Evolutionary conservation across 768 basidiomycete genomes (phyloP), one percentile per base, ranked within the genome.

Genomic region (Mycena latifolia): DNA sequence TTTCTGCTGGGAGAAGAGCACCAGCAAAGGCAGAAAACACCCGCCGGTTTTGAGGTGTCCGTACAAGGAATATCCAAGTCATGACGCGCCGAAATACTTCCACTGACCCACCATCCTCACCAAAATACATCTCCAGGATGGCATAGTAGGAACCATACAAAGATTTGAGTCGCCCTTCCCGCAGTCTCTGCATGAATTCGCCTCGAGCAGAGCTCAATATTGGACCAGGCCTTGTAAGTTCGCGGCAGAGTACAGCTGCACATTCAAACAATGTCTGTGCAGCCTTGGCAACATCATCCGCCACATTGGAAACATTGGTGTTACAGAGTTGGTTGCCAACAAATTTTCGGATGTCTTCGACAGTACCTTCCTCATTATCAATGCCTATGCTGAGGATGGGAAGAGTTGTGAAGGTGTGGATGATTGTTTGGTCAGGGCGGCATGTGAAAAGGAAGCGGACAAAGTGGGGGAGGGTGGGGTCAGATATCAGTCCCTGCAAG

Each of bases 211-310:
- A 29, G 20, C 15, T 29, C 15, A 29, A 51, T 33, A 27, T 11
- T 29, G 50, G 50, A 11, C 29, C 17, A 51, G 50, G 29, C 20
- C 28, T 6, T 17, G 50, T 51, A 51, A 51, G 50, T 33, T 51
- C 50, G 31, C 50, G 50, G 29, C 50, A 51, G 50, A 51, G 50
- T 17, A 20, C 50, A 31, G 50, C 50, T 18, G 50, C 50, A 51
- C 50, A 51, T 51, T 51, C 50, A 37, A 53, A 53, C n/a, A 33
- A 52, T n/a, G 33, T 53, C 52, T 53, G 52, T 10, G 52, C 52
- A 31, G 33, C 52, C 52, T 37, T 53, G 29, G 52, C 33, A 33
- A 53, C 52, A 37, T 53, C 52, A n/a, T 53, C 52, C 52, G 35
- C 52, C 52, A 53, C 35, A 53, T 37, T n/a, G 31, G 52, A 31